These are phyloP conservation scores for Candida khao-thaluensis DNA, from an alignment of 805 yeast species.

Conservation along the genomic window DNA sequence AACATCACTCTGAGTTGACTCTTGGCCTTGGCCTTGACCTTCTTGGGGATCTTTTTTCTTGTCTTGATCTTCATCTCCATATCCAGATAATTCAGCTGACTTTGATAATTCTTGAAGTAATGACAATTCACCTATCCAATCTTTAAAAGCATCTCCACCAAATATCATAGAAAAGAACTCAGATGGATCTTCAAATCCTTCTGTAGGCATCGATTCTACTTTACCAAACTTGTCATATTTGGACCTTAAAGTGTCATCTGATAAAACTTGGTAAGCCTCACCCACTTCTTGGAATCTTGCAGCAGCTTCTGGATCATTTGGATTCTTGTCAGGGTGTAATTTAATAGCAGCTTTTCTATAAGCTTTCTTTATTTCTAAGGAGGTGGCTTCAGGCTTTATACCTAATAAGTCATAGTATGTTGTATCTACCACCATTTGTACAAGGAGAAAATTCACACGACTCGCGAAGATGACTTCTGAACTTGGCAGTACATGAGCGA, in stretches of 20 bases:
- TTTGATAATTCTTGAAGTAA: slow-evolving; percentile 41
- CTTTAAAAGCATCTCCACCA: slow-evolving; percentile 77
- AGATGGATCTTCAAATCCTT: slow-evolving; percentile 76
- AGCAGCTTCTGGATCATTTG: slow-evolving; percentile 46
- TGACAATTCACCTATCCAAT: slow-evolving; percentile 83
- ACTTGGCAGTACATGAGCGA: too few species aligned
- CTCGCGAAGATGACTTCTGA: not conserved
- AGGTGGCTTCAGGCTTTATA: slow-evolving; percentile 35
- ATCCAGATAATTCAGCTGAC: slow-evolving; percentile 43
- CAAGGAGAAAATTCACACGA: slow-evolving; percentile 7
- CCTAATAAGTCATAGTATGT: slow-evolving; percentile 41
- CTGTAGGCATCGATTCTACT: slow-evolving; percentile 58
- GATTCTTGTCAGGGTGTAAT: slow-evolving; percentile 47
- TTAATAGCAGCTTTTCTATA: slow-evolving; percentile 45
- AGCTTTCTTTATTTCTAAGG: slow-evolving; percentile 45
- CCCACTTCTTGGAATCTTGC: slow-evolving; percentile 47
- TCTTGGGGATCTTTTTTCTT: not conserved
- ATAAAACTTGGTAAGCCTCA: slow-evolving; percentile 77
- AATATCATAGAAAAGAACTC: slow-evolving; percentile 83
- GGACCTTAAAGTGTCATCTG: slow-evolving; percentile 60
- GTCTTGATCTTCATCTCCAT: slow-evolving; percentile 26
- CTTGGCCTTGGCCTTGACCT: slow-evolving; percentile 22
- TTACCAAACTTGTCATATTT: slow-evolving; percentile 76
- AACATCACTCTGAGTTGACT: slow-evolving; percentile 17
- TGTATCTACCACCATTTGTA: slow-evolving; percentile 43